These are phyloP conservation scores for Penicillium janthinellum DNA, from an alignment of 2,329 filamentous ascomycete species.

Conservation along the genomic window DNA sequence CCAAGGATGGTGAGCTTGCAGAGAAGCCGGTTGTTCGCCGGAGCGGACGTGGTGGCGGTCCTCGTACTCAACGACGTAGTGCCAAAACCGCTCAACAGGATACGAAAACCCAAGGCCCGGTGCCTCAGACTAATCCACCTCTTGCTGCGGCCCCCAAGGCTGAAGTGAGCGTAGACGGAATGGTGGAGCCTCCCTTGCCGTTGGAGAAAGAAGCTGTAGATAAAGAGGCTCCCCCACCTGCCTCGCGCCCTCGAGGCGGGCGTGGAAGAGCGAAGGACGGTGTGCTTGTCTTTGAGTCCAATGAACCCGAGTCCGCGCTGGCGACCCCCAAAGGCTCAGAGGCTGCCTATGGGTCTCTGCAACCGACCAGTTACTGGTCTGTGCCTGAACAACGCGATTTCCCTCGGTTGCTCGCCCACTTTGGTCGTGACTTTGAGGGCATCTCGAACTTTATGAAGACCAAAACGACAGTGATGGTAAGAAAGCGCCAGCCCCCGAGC, in stretches of 20 bases:
- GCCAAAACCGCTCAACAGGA: slow-evolving; percentile 37
- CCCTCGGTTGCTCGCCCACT: slow-evolving; percentile 48
- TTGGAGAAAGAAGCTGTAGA: slow-evolving; percentile 30
- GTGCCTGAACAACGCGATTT: slow-evolving; percentile 54
- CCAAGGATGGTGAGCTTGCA: slow-evolving; percentile 39
- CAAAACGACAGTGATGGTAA: slow-evolving; percentile 55
- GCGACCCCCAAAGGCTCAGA: slow-evolving; percentile 28
- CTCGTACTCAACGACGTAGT: slow-evolving; percentile 38
- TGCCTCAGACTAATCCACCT: slow-evolving; percentile 18
- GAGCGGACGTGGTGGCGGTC: slow-evolving; percentile 36
- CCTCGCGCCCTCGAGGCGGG: slow-evolving; percentile 30
- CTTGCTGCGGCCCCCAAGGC: slow-evolving; percentile 30
- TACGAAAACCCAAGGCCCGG: slow-evolving; percentile 21
- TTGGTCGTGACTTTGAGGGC: slow-evolving; percentile 51
- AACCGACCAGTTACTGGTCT: slow-evolving; percentile 56
- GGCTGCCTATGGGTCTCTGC: slow-evolving; percentile 41
- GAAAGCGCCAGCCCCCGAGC: slow-evolving; percentile 13
- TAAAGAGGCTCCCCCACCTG: slow-evolving; percentile 26
- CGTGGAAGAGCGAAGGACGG: slow-evolving; percentile 38
- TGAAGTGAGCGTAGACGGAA: slow-evolving; percentile 22
- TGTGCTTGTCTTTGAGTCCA: slow-evolving; percentile 40
- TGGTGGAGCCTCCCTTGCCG: slow-evolving; percentile 23
- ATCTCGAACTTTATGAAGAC: slow-evolving; percentile 55
- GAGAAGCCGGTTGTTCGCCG: slow-evolving; percentile 41
- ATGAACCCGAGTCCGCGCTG: slow-evolving; percentile 32